Evolutionary conservation across 495 filamentous ascomycete species (phyloP), one percentile per base, ranked within the genome.

Genomic region (Bathelium albidoporum): DNA sequence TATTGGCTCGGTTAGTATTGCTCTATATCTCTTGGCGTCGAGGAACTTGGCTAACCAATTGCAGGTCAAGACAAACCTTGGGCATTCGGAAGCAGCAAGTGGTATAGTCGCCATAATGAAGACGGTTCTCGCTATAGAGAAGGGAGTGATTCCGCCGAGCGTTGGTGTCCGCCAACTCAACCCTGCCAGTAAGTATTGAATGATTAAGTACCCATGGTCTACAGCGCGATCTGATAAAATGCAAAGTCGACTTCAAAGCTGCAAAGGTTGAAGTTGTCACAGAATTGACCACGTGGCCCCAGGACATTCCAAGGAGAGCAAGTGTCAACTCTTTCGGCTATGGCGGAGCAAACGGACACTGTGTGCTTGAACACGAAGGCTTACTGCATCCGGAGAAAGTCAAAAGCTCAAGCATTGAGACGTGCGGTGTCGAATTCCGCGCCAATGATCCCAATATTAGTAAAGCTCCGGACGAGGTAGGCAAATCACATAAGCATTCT

Each of bases 31-130:
- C 5, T 34, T 31, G 10, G 28, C 9, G n/a, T 10, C 24, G 44
- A 10, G 3, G 22, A 4, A 16, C 26, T 59, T 11, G 18, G 12
- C 55, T 59, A 11, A 59, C 55, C 12, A 14, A 16, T 4, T 32
- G 22, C 55, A 59, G 59, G 22, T 49, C 7, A 49, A 49, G 22
- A 10, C 44, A n/a, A 49, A 49, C 18, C 44, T 49, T 49, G 44
- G 61, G 7, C 85, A 87, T 68, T 64, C 79, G 1, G 85, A 87
- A 67, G 80, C 78, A 14, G 77, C 78, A 10, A 79, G 78, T 59
- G 84, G 84, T 22, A 75, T 87, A 31, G 76, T 82, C 0, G 80
- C 80, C 3, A 66, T 87, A 4, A 82, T 87, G 61, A 87, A 87
- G 64, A 77, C 79, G 0, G 73, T 77, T 22, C 63, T 85, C 49